Evolutionary conservation across 2,329 filamentous ascomycete species (phyloP), one percentile per base, ranked within the genome.

Genomic region (Dactylellina parvicollis): DNA sequence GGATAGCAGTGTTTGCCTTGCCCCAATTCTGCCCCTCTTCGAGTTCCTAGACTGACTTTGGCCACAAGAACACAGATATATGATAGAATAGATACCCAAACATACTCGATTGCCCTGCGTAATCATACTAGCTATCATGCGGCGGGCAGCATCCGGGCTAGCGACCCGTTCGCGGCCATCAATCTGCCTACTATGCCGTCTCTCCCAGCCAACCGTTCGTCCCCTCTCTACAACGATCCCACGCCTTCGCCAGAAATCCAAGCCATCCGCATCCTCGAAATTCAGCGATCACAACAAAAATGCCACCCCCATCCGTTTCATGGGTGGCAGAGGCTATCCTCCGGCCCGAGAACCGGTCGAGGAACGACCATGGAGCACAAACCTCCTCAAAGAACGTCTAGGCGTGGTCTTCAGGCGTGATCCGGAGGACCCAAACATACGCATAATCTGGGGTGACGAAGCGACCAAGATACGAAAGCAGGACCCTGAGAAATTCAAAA

Each of bases 381-480:
- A 22, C 4, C 60, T 73, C 18, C 60, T 73, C 3, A 73, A 73
- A 24, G 69, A 73, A 36, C 60, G 69, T 10, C 38, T 73, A 4
- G 54, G 59, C 14, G 24, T 47, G 10, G 54, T 73, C 4, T 73
- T 66, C 54, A 73, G 66, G 18, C 60, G 55, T 4, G 26, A 59
- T 18, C 22, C 54, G 2, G 54, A 60, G 2, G 69, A 66, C 24
- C 52, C 60, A 3, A 54, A 47, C 20, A 61, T 47, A 24, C 60
- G 60, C 34, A 55, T 73, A 26, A 66, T 66, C 47, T 73, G 69
- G 69, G 59, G 69, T 12, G 47, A 65, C 16, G 54, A 65, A 26
- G 69, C 69, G 1, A 57, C 28, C 5, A 22, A 38, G 5, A 46
- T 73, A 46, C 60, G 69, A n/a, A 42, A 49, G 16, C 18, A 54